phyloP scores from a whole-genome alignment of 768 basidiomycete genomes.

The Clavaria fumosa region DNA sequence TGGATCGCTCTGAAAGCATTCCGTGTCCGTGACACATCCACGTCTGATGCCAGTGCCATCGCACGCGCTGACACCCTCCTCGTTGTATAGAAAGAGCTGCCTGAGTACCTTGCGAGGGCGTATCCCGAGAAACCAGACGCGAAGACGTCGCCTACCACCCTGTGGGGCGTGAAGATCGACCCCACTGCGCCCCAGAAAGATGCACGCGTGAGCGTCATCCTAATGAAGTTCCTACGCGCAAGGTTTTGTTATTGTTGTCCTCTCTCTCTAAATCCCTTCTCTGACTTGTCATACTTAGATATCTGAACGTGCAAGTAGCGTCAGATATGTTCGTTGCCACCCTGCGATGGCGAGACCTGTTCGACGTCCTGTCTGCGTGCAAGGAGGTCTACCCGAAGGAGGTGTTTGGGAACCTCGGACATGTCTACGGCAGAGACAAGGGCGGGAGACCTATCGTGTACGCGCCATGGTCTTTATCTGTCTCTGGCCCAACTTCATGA shows the following conservation, averaged over 20 bases:
- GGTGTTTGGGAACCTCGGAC: conserved; percentile 37
- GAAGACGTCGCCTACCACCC: conserved; percentile 29
- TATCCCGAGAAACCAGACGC: conserved; percentile 23
- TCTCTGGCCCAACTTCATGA: neutral
- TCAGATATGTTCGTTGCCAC: conserved; percentile 53
- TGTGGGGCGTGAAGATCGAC: conserved; percentile 65
- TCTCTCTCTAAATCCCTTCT: conserved; percentile 9
- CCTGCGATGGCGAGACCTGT: conserved; percentile 54
- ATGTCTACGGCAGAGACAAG: conserved; percentile 53
- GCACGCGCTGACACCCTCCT: no score
- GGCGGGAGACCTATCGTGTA: conserved; percentile 55
- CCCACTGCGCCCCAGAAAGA: conserved; percentile 38
- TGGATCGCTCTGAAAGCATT: conserved; percentile 57
- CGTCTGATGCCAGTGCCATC: neutral
- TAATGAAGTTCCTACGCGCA: conserved; percentile 74
- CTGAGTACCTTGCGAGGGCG: conserved; percentile 39
- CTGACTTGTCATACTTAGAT: conserved; percentile 19
- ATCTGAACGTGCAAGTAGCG: conserved; percentile 38
- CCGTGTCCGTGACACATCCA: conserved; percentile 28
- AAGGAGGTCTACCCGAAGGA: conserved; percentile 49
- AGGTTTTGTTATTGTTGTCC: no score
- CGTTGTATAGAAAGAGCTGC: conserved; percentile 24
- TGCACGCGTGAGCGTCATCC: conserved; percentile 54
- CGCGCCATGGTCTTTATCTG: conserved; percentile 13
- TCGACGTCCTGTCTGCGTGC: conserved; percentile 42